These are phyloP conservation scores for Solanum chacoense DNA, from an alignment of 305 asterid genomes.

Conservation along the genomic window DNA sequence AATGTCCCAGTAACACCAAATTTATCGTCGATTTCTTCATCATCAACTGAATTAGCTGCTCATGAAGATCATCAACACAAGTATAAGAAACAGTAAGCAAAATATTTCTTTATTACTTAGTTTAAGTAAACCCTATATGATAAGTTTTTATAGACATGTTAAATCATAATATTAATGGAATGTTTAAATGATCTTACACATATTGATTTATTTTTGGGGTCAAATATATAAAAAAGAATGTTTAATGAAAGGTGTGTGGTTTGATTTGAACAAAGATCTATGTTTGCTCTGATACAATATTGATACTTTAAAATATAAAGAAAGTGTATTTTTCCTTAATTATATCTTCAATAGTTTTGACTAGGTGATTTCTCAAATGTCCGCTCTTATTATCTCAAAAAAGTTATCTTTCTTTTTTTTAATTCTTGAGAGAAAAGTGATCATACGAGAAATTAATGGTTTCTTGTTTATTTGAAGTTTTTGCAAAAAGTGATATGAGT, in stretches of 20 bases:
- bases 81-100: slow-evolving; percentile 32
- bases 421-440: not conserved
- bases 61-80: slow-evolving; percentile 30
- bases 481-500: not conserved
- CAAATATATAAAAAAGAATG: not conserved
- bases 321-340: not conserved
- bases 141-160: not conserved
- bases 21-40: slow-evolving; percentile 27
- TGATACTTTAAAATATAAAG: not conserved
- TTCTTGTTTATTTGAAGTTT: not conserved
- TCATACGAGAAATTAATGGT: not conserved
- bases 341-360: not conserved
- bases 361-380: not conserved
- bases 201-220: not conserved
- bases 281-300: not conserved
- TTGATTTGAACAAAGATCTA: not conserved
- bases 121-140: not conserved
- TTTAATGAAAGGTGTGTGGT: not conserved
- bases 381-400: not conserved
- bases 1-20: not conserved
- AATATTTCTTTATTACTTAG: not conserved
- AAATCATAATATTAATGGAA: not conserved
- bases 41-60: slow-evolving; percentile 40
- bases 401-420: not conserved
- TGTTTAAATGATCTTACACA: not conserved